Percentiles rank a stretch among this genome's conserved stretches.
phyloP scores from a whole-genome alignment of 2,329 filamentous ascomycete genomes.

The Fusarium mangiferae region DNA sequence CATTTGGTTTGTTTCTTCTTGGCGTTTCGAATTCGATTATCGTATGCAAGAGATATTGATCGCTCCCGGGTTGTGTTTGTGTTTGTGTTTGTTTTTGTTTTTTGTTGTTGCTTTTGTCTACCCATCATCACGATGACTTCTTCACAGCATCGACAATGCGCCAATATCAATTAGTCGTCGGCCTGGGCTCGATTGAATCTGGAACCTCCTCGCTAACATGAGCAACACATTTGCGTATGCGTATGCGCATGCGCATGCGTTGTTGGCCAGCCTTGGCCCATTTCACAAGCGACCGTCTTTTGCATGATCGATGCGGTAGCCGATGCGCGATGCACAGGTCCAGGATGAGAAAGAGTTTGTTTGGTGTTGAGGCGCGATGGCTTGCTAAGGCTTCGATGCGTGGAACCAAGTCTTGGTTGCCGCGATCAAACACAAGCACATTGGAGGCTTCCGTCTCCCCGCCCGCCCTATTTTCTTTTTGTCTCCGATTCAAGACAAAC shows the following conservation, averaged over 20 bases:
- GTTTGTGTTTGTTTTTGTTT: background rate
- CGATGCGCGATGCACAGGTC: constrained; percentile 6
- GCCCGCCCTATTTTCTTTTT: constrained; percentile 3
- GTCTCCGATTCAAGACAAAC: background rate
- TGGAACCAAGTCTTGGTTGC: constrained; percentile 13
- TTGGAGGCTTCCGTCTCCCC: constrained; percentile 6
- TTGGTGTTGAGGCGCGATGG: constrained; percentile 37
- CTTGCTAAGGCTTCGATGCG: constrained; percentile 27
- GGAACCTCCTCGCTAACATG: background rate
- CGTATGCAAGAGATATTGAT: constrained; percentile 1
- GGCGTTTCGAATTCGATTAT: background rate
- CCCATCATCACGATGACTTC: background rate
- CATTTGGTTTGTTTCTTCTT: constrained; percentile 4
- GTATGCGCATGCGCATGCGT: background rate
- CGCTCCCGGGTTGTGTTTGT: background rate
- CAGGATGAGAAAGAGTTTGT: background rate
- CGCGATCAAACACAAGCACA: constrained; percentile 11
- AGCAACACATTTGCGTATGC: background rate
- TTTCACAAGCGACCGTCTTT: background rate
- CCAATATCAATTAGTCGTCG: background rate
- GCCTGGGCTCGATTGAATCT: background rate
- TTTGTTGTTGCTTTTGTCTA: background rate
- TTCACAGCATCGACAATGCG: constrained; percentile 4
- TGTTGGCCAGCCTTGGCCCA: background rate
- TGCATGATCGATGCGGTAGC: constrained; percentile 22